Evolutionary conservation across 75 land plant species (phyloP), one percentile per base, ranked within the genome.

Genomic region (Larix kaempferi): DNA sequence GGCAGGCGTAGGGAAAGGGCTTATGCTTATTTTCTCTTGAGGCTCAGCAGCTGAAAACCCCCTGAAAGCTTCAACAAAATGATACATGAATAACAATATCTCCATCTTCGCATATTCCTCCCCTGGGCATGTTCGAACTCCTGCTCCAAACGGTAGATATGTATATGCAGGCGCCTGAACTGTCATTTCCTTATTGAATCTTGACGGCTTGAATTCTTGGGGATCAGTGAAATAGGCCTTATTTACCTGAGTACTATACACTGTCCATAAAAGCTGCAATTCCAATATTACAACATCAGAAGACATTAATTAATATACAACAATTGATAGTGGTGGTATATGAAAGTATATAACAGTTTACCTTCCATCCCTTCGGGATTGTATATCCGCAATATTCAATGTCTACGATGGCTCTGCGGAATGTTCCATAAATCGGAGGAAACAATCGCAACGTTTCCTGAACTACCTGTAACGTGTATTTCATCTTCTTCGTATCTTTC

Each of bases 311-410:
- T 33, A 14, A 35, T 15, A 66, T 33, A 1, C 17, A 66, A 44
- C 8, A 5, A 44, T 6, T 6, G 49, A 4, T 41, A 5, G 5
- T 44, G 1, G 8, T 8, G 8, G 8, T 6, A 44, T 44, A 44
- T 44, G 6, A 41, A 41, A 41, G 8, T 44, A 6, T 44, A 44
- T 8, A 44, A 44, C 0, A 23, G 21, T 22, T 52, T 77, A 82
- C 90, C 74, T 80, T 82, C 89, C 89, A 88, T 62, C 88, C 88
- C 75, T 88, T 86, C 7, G 89, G 90, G 17, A 88, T 86, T 23
- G 75, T 81, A 75, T 62, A 88, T 10, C 86, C 90, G 23, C 62
- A 76, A 73, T 80, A 86, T 21, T 62, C 80, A 26, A 78, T 59
- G 63, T 88, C 90, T 14, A 26, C 57, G 3, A 76, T 37, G 14